Evolutionary conservation across 2,329 filamentous ascomycete species (phyloP).

Genomic region (Ceratocystis huliohia): DNA sequence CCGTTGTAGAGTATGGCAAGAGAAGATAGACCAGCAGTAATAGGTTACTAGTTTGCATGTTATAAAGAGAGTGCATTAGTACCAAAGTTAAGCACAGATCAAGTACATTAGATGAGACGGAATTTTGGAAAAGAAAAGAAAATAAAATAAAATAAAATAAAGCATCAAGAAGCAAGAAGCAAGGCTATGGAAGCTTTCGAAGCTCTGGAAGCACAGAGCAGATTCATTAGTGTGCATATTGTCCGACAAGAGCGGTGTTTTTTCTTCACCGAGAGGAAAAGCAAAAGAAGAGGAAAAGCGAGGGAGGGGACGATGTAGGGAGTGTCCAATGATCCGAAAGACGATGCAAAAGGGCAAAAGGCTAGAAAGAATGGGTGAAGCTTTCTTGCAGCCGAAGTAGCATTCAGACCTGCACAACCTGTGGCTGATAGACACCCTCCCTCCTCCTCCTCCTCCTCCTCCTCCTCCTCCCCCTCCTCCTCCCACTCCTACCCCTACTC

Average conservation of each 20-base stretch:
- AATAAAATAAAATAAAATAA: too few relatives aligned
- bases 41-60: not conserved
- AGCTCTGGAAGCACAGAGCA: not conserved
- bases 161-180: not conserved
- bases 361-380: not conserved
- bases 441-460: not conserved
- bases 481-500: too few relatives aligned
- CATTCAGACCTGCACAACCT: not conserved
- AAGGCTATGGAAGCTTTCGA: constrained; percentile 2
- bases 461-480: not conserved
- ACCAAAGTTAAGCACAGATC: not conserved
- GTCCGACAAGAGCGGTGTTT: not conserved
- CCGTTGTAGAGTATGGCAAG: too few relatives aligned
- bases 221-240: constrained; percentile 7
- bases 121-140: not conserved
- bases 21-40: not conserved
- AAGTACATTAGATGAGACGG: not conserved
- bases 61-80: not conserved
- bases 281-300: not conserved
- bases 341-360: not conserved
- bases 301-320: not conserved
- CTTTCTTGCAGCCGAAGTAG: not conserved
- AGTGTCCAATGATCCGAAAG: not conserved
- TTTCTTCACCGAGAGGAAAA: not conserved
- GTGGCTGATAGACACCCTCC: not conserved